These are phyloP conservation scores for Phytophthora ohioensis DNA, from an alignment of 352 stramenopile species.

Conservation along the genomic window DNA sequence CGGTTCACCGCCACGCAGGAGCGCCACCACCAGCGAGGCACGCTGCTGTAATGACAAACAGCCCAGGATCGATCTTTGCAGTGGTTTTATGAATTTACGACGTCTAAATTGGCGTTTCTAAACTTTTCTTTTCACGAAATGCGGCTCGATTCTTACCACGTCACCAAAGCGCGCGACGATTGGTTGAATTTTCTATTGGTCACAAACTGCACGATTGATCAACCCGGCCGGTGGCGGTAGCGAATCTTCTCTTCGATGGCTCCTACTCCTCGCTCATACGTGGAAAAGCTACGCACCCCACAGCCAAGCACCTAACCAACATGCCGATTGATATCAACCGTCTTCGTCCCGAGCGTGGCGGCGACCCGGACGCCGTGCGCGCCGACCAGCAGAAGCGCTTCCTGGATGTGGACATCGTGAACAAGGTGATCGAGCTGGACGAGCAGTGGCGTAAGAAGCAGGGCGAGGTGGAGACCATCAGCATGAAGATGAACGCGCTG, in stretches of 20 bases:
- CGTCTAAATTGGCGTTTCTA: not conserved
- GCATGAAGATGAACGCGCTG: constrained; percentile 89
- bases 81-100: constrained; percentile 28
- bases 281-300: constrained; percentile 37
- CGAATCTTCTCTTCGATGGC: constrained; percentile 34
- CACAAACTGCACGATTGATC: not conserved
- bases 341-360: constrained; percentile 95
- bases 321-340: constrained; percentile 99
- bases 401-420: constrained; percentile 93
- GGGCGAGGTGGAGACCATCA: constrained; percentile 84
- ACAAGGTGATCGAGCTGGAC: constrained; percentile 95
- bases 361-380: constrained; percentile 95
- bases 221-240: constrained; percentile 21
- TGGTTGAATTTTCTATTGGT: not conserved
- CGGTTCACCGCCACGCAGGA: constrained; percentile 81
- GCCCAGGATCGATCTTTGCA: constrained; percentile 18
- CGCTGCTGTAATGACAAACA: constrained; percentile 45
- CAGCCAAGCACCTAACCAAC: constrained; percentile 27
- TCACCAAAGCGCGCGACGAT: not conserved
- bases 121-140: constrained; percentile 1
- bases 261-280: constrained; percentile 26
- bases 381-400: constrained; percentile 96
- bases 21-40: constrained; percentile 71
- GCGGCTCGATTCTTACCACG: constrained; percentile 5
- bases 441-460: constrained; percentile 91